phyloP scores from a whole-genome alignment of 179 eudicot species.

The Monotropa hypopitys region DNA sequence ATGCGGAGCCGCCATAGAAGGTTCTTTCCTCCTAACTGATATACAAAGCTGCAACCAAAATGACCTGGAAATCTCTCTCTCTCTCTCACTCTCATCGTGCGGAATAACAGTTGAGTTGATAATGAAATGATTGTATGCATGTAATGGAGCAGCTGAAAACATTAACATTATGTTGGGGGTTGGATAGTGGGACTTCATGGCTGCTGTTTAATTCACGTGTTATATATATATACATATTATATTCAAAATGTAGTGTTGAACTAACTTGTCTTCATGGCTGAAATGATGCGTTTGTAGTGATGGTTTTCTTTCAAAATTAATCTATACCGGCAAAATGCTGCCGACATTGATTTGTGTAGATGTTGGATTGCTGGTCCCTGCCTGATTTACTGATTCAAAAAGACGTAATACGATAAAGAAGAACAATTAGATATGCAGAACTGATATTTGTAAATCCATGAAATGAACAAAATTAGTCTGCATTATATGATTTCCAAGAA shows the following conservation, averaged over 20 bases:
- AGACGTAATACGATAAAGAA: too few relatives aligned
- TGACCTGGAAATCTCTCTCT: not conserved
- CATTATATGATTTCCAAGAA: too few relatives aligned
- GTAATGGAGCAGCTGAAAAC: constrained; percentile 1
- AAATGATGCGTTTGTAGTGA: not conserved
- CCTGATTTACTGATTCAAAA: not conserved
- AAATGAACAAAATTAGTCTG: too few relatives aligned
- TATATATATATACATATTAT: not conserved
- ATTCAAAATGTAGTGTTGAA: not conserved
- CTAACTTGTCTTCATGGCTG: not conserved
- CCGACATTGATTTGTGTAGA: not conserved
- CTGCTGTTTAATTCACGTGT: not conserved
- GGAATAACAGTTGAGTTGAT: not conserved
- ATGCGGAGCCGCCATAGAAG: not conserved
- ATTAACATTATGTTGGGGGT: not conserved
- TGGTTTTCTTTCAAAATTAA: not conserved
- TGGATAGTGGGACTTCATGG: not conserved
- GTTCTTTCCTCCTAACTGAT: not conserved
- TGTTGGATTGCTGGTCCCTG: not conserved
- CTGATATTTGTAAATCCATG: too few relatives aligned
- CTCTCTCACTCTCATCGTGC: not conserved
- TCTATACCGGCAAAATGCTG: not conserved
- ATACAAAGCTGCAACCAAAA: not conserved
- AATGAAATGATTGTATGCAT: not conserved
- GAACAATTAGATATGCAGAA: too few relatives aligned